phyloP scores from a whole-genome alignment of 179 eudicot species.

The Actinidia chinensis region DNA sequence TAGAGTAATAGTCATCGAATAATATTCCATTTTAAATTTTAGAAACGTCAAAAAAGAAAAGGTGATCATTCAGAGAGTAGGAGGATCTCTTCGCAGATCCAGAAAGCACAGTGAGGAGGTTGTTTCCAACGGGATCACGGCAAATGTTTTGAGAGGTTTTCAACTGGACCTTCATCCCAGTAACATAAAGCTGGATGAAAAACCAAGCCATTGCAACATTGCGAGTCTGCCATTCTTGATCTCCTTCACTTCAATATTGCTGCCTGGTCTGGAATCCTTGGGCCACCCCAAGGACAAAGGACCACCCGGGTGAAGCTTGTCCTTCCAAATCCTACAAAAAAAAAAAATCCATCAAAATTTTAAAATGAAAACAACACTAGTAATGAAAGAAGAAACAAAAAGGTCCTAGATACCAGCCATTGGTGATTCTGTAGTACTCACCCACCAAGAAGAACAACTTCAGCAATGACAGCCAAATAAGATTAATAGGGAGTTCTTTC shows the following conservation, averaged over 20 bases:
- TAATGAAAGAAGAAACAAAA: neutral
- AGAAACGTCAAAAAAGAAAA: neutral
- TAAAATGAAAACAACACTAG: neutral
- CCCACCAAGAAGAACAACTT: constrained; percentile 90
- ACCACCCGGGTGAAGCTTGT: constrained; percentile 98
- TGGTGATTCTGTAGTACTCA: constrained; percentile 88
- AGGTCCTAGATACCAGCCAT: constrained; percentile 61
- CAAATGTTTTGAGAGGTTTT: constrained; percentile 80
- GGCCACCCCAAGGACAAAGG: constrained; percentile 95
- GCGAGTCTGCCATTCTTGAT: constrained; percentile 97
- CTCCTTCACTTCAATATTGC: constrained; percentile 93
- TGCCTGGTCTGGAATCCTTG: constrained; percentile 92
- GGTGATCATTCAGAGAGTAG: constrained; percentile 65
- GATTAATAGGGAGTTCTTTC: constrained; percentile 86
- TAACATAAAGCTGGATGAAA: constrained; percentile 92
- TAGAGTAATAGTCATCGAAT: too few relatives aligned
- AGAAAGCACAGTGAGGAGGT: constrained; percentile 82
- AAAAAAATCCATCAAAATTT: too few relatives aligned
- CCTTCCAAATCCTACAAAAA: constrained; percentile 90
- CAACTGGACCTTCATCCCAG: constrained; percentile 97
- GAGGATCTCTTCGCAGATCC: constrained; percentile 80
- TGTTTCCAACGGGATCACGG: constrained; percentile 98
- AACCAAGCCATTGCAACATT: constrained; percentile 92
- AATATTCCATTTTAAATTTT: too few relatives aligned
- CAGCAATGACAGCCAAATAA: constrained; percentile 74